A percentile compares a stretch with the other conserved stretches of the same genome.
Evolutionary conservation across 345 rosid genomes (phyloP).

Genomic region (Populus simonii): DNA sequence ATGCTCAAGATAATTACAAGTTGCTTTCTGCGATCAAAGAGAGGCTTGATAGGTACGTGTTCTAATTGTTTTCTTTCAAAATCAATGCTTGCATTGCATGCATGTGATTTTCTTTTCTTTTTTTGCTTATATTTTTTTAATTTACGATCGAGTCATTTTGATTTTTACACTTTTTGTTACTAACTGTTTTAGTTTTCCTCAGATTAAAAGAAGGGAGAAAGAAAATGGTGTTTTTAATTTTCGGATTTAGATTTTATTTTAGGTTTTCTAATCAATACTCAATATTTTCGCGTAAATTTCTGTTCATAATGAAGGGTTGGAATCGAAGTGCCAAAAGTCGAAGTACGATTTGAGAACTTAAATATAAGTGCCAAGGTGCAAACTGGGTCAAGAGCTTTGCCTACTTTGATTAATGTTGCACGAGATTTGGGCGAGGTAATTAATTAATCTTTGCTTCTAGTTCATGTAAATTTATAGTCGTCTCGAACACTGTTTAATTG

Average conservation of each 20-base stretch:
- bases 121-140: background rate
- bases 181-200: too few species aligned
- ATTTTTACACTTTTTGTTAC: too few species aligned
- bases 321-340: constrained; percentile 66
- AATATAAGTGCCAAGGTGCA: constrained; percentile 57
- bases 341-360: constrained; percentile 69
- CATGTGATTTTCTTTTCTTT: background rate
- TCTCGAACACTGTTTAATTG: background rate
- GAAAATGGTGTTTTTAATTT: too few species aligned
- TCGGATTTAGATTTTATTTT: background rate
- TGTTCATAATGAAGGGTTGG: constrained; percentile 47
- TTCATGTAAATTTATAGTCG: background rate
- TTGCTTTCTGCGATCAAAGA: constrained; percentile 73
- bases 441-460: background rate
- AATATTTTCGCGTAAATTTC: background rate
- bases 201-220: background rate
- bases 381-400: constrained; percentile 77
- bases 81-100: background rate
- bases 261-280: too few species aligned
- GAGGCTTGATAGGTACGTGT: constrained; percentile 61
- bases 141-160: background rate
- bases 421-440: constrained; percentile 66
- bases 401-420: constrained; percentile 64
- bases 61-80: background rate
- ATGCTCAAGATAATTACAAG: constrained; percentile 65